phyloP scores from a whole-genome alignment of 768 basidiomycete species.

The Psilocybe tampanensis region DNA sequence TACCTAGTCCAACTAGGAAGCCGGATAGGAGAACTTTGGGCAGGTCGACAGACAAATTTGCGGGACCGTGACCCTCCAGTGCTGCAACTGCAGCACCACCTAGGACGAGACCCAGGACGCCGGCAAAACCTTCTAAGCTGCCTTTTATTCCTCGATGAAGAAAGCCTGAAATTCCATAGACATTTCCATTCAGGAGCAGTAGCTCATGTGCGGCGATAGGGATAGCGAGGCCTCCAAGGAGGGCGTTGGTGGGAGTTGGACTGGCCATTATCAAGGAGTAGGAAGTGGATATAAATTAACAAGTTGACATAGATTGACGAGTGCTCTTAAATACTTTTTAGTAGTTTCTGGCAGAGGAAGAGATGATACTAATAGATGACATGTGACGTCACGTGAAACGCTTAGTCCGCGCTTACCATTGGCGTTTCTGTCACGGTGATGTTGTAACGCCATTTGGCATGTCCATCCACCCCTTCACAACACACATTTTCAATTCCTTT shows the following conservation, averaged over 20 bases:
- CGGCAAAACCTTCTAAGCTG: conserved; percentile 40
- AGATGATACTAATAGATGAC: no score
- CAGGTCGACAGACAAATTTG: conserved; percentile 25
- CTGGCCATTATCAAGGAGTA: conserved; percentile 31
- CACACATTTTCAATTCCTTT: conserved; percentile 56
- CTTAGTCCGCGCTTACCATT: no score
- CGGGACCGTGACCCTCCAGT: conserved; percentile 39
- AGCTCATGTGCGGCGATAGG: conserved; percentile 54
- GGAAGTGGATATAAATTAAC: not conserved
- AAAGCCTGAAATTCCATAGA: conserved; percentile 66
- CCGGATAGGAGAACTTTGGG: conserved; percentile 46
- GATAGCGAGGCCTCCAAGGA: conserved; percentile 57
- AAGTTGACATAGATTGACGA: not conserved
- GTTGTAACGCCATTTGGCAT: conserved; percentile 32
- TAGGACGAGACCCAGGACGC: conserved; percentile 47
- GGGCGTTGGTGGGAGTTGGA: conserved; percentile 51
- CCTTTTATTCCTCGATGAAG: conserved; percentile 53
- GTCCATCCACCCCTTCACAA: conserved; percentile 26
- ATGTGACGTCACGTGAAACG: conserved; percentile 5
- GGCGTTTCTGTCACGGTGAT: no score
- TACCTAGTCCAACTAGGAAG: conserved; percentile 58
- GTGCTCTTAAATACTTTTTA: not conserved
- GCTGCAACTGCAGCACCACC: conserved; percentile 48
- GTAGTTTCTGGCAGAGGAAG: not conserved
- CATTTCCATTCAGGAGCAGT: conserved; percentile 53